Conservation (phyloP, 805 yeast genomes). For the Peterozyma toletana region DNA sequence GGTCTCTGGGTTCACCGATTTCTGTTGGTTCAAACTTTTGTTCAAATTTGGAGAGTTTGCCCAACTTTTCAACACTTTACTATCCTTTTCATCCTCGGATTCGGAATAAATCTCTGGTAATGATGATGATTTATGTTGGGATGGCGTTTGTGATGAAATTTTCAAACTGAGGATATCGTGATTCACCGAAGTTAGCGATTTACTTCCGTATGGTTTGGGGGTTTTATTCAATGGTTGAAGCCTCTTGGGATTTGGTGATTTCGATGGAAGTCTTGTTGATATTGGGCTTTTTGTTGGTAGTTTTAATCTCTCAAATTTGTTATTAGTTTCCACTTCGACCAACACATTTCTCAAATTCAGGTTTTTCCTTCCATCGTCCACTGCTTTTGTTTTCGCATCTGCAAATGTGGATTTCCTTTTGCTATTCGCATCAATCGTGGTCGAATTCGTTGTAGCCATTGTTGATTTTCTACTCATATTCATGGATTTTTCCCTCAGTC, state of each 20-base stretch:
- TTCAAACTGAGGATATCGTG: neutral
- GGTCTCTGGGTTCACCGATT: constrained; percentile 52
- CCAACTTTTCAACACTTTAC: constrained; percentile 48
- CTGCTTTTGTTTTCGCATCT: constrained; percentile 15
- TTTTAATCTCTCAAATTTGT: no score
- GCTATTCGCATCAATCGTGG: constrained; percentile 12
- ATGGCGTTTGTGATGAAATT: neutral
- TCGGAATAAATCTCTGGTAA: constrained; percentile 43
- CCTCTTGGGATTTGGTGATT: constrained; percentile 4
- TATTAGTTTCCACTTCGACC: no score
- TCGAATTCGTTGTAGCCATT: neutral
- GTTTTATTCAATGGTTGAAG: constrained; percentile 12
- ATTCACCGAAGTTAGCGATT: constrained; percentile 15
- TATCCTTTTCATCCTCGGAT: constrained; percentile 47
- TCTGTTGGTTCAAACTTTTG: constrained; percentile 35
- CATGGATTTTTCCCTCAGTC: constrained; percentile 7
- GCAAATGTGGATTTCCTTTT: constrained; percentile 9
- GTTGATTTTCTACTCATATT: neutral
- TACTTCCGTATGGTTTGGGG: neutral
- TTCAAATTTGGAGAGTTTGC: constrained; percentile 53
- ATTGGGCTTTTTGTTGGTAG: no score
- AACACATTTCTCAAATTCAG: constrained; percentile 11
- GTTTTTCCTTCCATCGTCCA: constrained; percentile 13
- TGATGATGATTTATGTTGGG: neutral
- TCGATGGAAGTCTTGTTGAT: neutral